Evolutionary conservation across 179 eudicot species (phyloP).

Genomic region (Nepenthes alata): DNA sequence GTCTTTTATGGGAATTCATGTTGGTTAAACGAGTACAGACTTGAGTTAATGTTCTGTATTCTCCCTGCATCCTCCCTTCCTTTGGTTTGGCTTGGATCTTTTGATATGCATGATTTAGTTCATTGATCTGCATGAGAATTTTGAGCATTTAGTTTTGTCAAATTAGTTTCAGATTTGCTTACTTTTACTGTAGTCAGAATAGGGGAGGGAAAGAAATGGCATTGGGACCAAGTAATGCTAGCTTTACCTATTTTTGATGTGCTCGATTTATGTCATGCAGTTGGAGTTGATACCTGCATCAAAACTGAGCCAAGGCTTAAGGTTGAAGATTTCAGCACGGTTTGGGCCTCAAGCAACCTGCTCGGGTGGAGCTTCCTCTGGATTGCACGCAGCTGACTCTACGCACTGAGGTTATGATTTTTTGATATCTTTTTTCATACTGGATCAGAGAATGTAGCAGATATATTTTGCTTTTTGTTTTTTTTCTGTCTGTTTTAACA

Average conservation of each 20-base stretch:
- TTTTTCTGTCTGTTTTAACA: slow-evolving; percentile 11
- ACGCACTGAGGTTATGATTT: slow-evolving; percentile 33
- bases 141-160: slow-evolving; percentile 12
- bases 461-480: slow-evolving; percentile 16
- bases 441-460: slow-evolving; percentile 15
- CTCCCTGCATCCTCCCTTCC: no score
- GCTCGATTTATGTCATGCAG: slow-evolving; percentile 19
- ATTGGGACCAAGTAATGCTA: no score
- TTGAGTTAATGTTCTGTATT: neutral
- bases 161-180: neutral
- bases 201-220: neutral
- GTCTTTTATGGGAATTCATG: neutral
- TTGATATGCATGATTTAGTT: neutral
- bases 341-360: slow-evolving; percentile 26
- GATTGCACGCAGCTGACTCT: slow-evolving; percentile 28
- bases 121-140: neutral
- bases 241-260: neutral
- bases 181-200: neutral
- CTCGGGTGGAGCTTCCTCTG: slow-evolving; percentile 26
- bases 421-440: slow-evolving; percentile 14
- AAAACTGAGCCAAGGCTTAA: slow-evolving; percentile 33
- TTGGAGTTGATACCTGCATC: slow-evolving; percentile 44
- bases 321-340: slow-evolving; percentile 20
- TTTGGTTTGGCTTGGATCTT: no score
- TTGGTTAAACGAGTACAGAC: neutral